Base-by-base conservation (phyloP, 108 stramenopile genomes). In the Nitzschia sp. region DNA sequence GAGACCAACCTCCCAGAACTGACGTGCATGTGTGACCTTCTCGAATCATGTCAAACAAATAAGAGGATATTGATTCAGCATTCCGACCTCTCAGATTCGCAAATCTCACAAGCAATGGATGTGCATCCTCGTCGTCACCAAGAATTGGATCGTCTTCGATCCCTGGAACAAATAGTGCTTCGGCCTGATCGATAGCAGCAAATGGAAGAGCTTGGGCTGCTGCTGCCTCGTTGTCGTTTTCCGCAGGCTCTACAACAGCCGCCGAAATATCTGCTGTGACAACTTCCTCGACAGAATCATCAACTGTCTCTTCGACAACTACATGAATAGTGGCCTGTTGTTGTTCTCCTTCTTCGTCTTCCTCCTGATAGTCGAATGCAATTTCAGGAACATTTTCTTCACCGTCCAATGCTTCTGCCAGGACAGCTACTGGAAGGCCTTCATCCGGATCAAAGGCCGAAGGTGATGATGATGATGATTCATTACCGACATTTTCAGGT, bases 11-110 rank as follows among this genome's bases (percentile, higher is more conserved):
- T 11, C 65, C 35, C 21, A 73, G 57, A 19, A 73, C 58, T 15
- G 58, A 68, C 8, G 19, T 61, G 52, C 73, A 75, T n/a, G 44
- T 60, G 19, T 55, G 30, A n/a, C 48, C 66, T 35, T 76, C 62
- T 46, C 36, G 67, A 33, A 69, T 45, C 75, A 76, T 56, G 21
- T 58, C 53, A 35, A 63, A 69, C 11, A 76, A 38, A 32, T 71
- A 62, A 21, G 69, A 53, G 32, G 69, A 60, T 6, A 23, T 34
- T 38, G 36, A 38, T 16, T 38, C 59, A 3, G 22, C 22, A 41
- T 60, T 21, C 8, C 36, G 13, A 5, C 36, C 16, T 41, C 48
- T 50, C 19, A 16, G 19, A 16, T 21, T 50, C 4, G 48, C 48
- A 50, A 50, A 50, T 50, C 48, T 16, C 21, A 21, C 19, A 11